These are phyloP conservation scores for Aspergillus bombycis DNA, from an alignment of 2,329 filamentous ascomycete species.

Conservation along the genomic window DNA sequence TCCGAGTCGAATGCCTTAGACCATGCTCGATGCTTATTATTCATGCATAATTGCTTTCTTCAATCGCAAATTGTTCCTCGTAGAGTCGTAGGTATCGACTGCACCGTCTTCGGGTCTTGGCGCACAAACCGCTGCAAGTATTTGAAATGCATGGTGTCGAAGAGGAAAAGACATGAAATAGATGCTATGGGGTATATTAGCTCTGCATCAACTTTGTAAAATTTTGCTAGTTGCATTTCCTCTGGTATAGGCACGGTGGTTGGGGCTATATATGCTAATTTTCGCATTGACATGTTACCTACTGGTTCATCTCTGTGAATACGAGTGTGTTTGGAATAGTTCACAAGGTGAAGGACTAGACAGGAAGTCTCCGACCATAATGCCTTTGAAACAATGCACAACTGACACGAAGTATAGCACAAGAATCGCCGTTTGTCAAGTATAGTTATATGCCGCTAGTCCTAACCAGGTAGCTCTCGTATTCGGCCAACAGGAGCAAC, in stretches of 20 bases:
- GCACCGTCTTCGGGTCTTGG: no score
- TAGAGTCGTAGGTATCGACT: no score
- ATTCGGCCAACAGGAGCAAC: slow-evolving; percentile 12
- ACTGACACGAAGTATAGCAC: neutral
- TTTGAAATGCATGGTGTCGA: neutral
- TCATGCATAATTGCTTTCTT: no score
- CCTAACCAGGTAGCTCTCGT: slow-evolving; percentile 26
- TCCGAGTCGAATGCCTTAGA: neutral
- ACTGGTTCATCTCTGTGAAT: neutral
- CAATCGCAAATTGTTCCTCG: no score
- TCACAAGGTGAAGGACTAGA: neutral
- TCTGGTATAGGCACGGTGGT: no score
- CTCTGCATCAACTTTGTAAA: neutral
- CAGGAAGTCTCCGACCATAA: neutral
- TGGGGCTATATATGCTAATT: neutral
- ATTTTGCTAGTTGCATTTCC: neutral
- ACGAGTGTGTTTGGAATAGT: neutral
- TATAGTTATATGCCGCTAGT: slow-evolving; percentile 14
- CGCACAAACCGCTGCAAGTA: neutral
- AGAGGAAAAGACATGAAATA: neutral
- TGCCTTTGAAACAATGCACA: neutral
- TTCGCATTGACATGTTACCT: neutral
- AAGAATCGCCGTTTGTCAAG: neutral
- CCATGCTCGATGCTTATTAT: neutral
- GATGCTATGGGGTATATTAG: neutral